phyloP scores from a whole-genome alignment of 1,139 yeast genomes.

The Nematodospora anomalae region DNA sequence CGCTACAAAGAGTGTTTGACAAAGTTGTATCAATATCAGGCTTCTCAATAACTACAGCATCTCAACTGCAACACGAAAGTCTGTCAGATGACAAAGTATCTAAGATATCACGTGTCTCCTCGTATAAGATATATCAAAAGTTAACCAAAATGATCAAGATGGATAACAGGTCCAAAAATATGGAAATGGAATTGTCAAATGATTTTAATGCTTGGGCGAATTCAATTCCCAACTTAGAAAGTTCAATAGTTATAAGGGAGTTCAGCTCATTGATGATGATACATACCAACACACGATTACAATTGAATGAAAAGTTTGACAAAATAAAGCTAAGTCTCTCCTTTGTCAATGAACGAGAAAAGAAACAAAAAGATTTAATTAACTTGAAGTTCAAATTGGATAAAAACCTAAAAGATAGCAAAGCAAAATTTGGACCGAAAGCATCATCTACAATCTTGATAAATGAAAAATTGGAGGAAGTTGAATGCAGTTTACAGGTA shows the following conservation, averaged over 20 bases:
- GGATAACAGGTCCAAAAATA: constrained; percentile 12
- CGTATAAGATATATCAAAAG: constrained; percentile 11
- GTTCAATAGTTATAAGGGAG: constrained; percentile 39
- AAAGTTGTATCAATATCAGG: constrained; percentile 25
- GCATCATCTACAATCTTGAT: constrained; percentile 38
- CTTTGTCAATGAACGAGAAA: constrained; percentile 53
- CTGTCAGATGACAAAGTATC: constrained; percentile 7
- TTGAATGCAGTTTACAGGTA: constrained; percentile 47
- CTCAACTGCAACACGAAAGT: constrained; percentile 9
- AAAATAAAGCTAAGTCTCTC: constrained; percentile 41
- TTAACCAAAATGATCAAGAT: constrained; percentile 15
- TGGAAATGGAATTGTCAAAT: constrained; percentile 19
- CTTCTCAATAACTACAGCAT: constrained; percentile 11
- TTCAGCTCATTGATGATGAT: constrained; percentile 36
- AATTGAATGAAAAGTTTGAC: constrained; percentile 39
- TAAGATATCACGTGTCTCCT: constrained; percentile 9
- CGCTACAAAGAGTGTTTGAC: constrained; percentile 30
- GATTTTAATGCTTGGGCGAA: constrained; percentile 43
- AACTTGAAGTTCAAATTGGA: constrained; percentile 33
- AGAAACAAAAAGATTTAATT: constrained; percentile 40
- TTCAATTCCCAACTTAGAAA: constrained; percentile 39
- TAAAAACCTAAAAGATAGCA: constrained; percentile 37
- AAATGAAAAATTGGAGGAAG: constrained; percentile 51
- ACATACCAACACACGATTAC: constrained; percentile 34
- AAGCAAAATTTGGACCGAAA: constrained; percentile 47